Conservation (phyloP, 441 rosid species). For the Brassica hybrid region DNA sequence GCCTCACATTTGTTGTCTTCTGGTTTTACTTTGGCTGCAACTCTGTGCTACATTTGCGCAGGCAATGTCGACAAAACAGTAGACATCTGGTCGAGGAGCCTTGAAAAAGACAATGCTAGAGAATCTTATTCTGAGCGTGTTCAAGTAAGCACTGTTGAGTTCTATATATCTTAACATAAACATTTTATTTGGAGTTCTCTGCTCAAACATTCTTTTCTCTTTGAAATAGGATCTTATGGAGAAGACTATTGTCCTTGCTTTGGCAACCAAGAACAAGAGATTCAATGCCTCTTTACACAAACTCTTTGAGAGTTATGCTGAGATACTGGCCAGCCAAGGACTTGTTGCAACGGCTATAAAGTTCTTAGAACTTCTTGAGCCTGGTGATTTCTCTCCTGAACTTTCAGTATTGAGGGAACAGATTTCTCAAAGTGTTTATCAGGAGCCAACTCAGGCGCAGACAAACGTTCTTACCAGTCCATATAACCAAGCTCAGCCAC, state of each 20-base stretch:
- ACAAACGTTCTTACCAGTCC: not conserved
- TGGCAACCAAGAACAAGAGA: slow-evolving; percentile 1
- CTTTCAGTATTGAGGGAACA: not conserved
- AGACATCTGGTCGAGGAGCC: slow-evolving; percentile 2
- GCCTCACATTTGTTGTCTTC: not conserved
- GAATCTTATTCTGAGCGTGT: slow-evolving; percentile 3
- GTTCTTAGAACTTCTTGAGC: not conserved
- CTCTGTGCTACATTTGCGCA: not conserved
- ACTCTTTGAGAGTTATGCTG: slow-evolving; percentile 5
- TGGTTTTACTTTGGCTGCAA: not conserved
- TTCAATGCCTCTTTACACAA: not conserved
- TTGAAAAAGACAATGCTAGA: not conserved
- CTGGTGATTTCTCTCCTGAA: not conserved
- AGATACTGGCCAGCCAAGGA: slow-evolving; percentile 7
- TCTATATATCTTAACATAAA: not conserved
- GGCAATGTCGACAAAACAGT: slow-evolving; percentile 3
- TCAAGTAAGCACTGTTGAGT: not conserved
- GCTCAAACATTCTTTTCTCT: not conserved
- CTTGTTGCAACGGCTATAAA: not conserved
- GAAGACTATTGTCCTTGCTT: slow-evolving; percentile 2
- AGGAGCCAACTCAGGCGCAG: not conserved
- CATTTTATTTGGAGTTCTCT: not conserved
- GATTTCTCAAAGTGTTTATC: not conserved
- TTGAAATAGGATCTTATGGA: slow-evolving; percentile 2
- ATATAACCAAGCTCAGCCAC: too few relatives aligned